phyloP scores from a whole-genome alignment of 2,329 filamentous ascomycete species.

The Aspergillus sojae region DNA sequence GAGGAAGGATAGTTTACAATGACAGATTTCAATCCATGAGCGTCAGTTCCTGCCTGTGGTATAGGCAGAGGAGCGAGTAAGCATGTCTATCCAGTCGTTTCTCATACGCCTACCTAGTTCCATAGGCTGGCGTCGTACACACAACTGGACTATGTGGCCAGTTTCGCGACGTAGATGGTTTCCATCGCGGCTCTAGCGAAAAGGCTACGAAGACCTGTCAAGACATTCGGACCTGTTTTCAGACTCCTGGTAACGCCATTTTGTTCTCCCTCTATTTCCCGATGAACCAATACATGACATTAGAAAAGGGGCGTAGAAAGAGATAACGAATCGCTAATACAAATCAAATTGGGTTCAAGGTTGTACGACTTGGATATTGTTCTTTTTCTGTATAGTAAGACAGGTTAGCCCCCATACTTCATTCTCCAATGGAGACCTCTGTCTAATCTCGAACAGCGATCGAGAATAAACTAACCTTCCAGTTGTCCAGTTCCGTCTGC shows the following conservation, averaged over 20 bases:
- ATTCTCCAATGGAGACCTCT: neutral
- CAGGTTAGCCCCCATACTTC: conserved; percentile 6
- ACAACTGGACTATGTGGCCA: neutral
- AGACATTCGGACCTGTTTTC: neutral
- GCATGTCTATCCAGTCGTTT: neutral
- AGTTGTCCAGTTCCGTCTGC: conserved; percentile 93
- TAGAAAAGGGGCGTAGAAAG: neutral
- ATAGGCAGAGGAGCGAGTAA: neutral
- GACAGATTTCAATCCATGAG: neutral
- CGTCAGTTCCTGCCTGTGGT: too few species aligned
- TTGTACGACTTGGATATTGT: conserved; percentile 53
- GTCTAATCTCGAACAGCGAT: too few species aligned
- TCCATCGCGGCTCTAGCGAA: neutral
- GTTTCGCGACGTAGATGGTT: neutral
- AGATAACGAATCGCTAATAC: conserved; percentile 3
- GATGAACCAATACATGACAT: neutral
- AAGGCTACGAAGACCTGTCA: neutral
- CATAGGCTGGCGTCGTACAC: neutral
- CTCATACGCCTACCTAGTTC: neutral
- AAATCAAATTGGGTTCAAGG: conserved; percentile 25
- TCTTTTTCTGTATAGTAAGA: conserved; percentile 46
- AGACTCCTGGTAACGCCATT: conserved; percentile 5
- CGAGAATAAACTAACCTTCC: conserved; percentile 71
- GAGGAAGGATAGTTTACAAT: neutral
- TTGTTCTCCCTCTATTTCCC: neutral